Conservation (phyloP, 2,329 filamentous ascomycete genomes). For the Cordyceps javanica region DNA sequence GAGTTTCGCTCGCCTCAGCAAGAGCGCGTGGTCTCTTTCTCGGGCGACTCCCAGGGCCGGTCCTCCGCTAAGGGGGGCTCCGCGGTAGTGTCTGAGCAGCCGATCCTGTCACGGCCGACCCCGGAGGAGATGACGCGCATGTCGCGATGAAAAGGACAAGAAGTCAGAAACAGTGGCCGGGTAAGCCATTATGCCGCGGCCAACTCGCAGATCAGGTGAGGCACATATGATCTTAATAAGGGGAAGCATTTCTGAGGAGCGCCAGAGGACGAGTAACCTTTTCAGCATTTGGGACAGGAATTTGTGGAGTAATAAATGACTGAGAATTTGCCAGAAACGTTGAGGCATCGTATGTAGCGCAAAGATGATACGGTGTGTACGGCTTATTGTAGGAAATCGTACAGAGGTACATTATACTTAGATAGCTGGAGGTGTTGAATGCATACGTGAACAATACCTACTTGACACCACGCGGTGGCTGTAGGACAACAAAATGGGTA, state of each 20-base stretch:
- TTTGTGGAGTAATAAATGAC: background rate
- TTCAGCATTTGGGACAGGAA: background rate
- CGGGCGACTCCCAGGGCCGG: constrained; percentile 14
- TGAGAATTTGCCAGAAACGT: background rate
- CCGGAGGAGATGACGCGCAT: constrained; percentile 11
- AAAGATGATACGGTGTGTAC: background rate
- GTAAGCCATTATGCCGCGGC: background rate
- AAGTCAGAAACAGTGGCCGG: background rate
- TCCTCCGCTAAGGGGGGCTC: constrained; percentile 22
- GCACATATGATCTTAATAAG: background rate
- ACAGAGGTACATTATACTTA: background rate
- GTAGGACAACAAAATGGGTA: background rate
- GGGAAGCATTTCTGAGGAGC: background rate
- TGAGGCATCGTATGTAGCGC: background rate
- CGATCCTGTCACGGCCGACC: constrained; percentile 14
- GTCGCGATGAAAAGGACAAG: background rate
- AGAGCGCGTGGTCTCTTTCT: constrained; percentile 7
- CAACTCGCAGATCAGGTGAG: background rate
- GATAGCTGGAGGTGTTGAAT: background rate
- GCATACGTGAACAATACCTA: background rate
- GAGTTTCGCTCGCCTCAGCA: constrained; percentile 6
- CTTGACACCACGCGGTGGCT: background rate
- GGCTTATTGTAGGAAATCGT: background rate
- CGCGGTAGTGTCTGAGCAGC: constrained; percentile 15
- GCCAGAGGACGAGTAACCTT: background rate